Conservation (phyloP, 2,329 filamentous ascomycete species). For the Venturia oleaginea region DNA sequence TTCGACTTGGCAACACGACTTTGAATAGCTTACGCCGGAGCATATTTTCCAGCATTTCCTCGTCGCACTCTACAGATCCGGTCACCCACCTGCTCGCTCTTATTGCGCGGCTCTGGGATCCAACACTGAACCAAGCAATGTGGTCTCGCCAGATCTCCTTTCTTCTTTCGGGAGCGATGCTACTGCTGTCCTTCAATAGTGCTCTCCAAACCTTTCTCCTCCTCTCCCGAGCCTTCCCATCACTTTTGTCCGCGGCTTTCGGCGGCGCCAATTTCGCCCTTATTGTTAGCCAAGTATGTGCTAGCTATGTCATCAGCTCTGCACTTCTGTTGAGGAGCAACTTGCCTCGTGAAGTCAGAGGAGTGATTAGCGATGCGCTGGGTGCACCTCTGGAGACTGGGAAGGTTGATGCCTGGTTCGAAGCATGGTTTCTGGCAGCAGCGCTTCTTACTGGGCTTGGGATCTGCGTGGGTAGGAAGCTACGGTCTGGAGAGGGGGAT, state of each 20-base stretch:
- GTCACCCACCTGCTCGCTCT: conserved; percentile 76
- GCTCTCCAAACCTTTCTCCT: conserved; percentile 79
- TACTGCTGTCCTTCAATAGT: conserved; percentile 70
- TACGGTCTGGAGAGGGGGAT: conserved; percentile 33
- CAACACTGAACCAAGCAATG: conserved; percentile 67
- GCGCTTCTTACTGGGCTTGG: conserved; percentile 59
- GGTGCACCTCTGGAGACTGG: conserved; percentile 64
- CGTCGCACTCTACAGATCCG: conserved; percentile 47
- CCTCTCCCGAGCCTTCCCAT: conserved; percentile 65
- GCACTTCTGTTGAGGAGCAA: conserved; percentile 70
- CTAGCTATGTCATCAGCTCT: conserved; percentile 76
- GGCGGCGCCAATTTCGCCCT: conserved; percentile 48
- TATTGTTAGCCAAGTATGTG: conserved; percentile 69
- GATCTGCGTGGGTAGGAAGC: conserved; percentile 61
- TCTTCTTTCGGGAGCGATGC: conserved; percentile 70
- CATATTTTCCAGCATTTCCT: conserved; percentile 7
- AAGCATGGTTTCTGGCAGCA: conserved; percentile 71
- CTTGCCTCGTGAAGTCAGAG: conserved; percentile 66
- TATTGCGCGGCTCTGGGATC: conserved; percentile 75
- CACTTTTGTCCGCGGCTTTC: conserved; percentile 58
- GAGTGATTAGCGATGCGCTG: conserved; percentile 67
- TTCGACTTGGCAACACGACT: conserved; percentile 66
- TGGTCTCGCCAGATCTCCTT: conserved; percentile 85
- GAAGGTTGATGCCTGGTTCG: conserved; percentile 78
- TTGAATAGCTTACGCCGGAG: conserved; percentile 58